Evolutionary conservation across 148 eudicot genomes (phyloP).

Genomic region (Euryodendron excelsum): DNA sequence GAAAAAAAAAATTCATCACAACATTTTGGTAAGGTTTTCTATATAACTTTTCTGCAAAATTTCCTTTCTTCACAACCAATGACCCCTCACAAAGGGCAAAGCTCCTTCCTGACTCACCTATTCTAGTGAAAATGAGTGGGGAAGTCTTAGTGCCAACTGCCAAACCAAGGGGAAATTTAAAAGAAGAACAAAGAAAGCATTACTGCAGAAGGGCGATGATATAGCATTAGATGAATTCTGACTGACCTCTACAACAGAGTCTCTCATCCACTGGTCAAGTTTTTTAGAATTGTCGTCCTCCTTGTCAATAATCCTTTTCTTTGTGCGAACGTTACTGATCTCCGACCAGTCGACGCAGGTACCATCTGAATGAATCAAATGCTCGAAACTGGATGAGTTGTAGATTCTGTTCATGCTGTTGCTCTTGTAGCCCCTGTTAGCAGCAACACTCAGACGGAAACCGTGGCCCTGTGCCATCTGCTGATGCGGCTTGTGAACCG

Average conservation of each 20-base stretch:
- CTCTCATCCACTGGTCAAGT: constrained; percentile 35
- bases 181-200: too few relatives aligned
- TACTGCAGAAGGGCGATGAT: background rate
- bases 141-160: too few relatives aligned
- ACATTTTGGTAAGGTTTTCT: too few relatives aligned
- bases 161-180: too few relatives aligned
- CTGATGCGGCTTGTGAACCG: background rate
- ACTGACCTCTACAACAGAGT: constrained; percentile 31
- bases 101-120: too few relatives aligned
- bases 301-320: constrained; percentile 2
- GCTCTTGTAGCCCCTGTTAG: background rate
- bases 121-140: too few relatives aligned
- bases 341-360: background rate
- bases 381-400: background rate
- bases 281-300: constrained; percentile 10
- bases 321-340: background rate
- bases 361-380: background rate
- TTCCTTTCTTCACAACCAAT: too few relatives aligned
- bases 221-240: background rate
- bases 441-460: background rate
- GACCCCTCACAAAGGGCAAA: too few relatives aligned
- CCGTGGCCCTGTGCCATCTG: background rate
- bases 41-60: too few relatives aligned
- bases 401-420: background rate
- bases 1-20: too few relatives aligned